phyloP scores from a whole-genome alignment of 2,329 filamentous ascomycete genomes.

The Phaeosphaeria sp. region DNA sequence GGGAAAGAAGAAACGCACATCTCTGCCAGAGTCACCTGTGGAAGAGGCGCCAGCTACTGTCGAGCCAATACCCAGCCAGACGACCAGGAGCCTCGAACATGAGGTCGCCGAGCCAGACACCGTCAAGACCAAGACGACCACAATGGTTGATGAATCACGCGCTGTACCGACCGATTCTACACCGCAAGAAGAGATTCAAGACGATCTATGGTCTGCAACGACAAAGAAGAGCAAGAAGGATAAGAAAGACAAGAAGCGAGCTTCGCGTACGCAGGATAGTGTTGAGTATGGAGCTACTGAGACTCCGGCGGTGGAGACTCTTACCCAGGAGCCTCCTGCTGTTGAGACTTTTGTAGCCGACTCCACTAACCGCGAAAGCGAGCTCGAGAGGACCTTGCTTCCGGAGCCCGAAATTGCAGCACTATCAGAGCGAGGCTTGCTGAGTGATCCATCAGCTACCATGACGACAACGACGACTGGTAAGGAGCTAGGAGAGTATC shows the following conservation, averaged over 20 bases:
- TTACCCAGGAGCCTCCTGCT: conserved; percentile 37
- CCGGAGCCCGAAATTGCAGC: conserved; percentile 2
- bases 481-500: conserved; percentile 32
- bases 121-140: not conserved
- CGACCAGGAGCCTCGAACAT: not conserved
- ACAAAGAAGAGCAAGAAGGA: conserved; percentile 35
- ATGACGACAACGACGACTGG: conserved; percentile 5
- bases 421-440: not conserved
- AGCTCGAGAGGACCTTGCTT: conserved; percentile 17
- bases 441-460: conserved; percentile 11
- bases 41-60: conserved; percentile 2
- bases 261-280: conserved; percentile 36
- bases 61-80: not conserved
- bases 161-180: no score
- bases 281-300: conserved; percentile 33
- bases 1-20: conserved; percentile 50
- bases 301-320: conserved; percentile 43
- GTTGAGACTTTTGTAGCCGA: conserved; percentile 39
- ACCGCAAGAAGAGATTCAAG: not conserved
- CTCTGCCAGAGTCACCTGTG: conserved; percentile 11
- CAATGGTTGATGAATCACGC: no score
- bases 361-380: conserved; percentile 25
- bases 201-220: conserved; percentile 12
- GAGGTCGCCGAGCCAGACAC: not conserved
- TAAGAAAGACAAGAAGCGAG: conserved; percentile 38